phyloP scores from a whole-genome alignment of 441 rosid species.

The Pelargonium australe region DNA sequence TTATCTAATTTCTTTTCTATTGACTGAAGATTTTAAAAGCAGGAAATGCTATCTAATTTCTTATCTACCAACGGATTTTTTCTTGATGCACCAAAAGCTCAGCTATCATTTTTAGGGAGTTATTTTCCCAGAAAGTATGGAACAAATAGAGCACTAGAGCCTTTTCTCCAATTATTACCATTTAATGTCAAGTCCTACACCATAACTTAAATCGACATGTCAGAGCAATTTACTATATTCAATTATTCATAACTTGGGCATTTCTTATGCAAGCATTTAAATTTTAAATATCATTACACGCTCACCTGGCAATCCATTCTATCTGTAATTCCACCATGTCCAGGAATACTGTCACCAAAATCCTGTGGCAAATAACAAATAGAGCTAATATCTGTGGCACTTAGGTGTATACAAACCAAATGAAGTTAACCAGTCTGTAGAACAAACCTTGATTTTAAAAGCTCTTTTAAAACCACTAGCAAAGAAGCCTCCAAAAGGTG shows the following conservation, averaged over 20 bases:
- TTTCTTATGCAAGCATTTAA: neutral
- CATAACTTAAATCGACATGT: too few species aligned
- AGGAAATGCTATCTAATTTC: too few species aligned
- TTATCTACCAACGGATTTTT: too few species aligned
- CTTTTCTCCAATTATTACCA: too few species aligned
- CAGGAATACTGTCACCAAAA: conserved; percentile 92
- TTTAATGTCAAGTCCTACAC: too few species aligned
- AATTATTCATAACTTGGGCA: neutral
- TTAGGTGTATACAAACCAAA: neutral
- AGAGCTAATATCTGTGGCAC: neutral
- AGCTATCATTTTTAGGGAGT: too few species aligned
- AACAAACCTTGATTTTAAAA: conserved; percentile 68
- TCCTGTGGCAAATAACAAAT: conserved; percentile 42
- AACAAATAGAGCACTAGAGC: too few species aligned
- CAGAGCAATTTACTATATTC: neutral
- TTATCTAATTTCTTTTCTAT: too few species aligned
- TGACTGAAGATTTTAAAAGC: too few species aligned
- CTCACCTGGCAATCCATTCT: conserved; percentile 95
- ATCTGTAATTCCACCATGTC: conserved; percentile 94
- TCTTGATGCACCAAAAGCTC: too few species aligned
- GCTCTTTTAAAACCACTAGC: conserved; percentile 97
- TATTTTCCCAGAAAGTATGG: too few species aligned
- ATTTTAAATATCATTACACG: conserved; percentile 11
- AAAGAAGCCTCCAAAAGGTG: conserved; percentile 94
- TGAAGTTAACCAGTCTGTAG: neutral